Percentiles rank a stretch among this genome's conserved stretches.
phyloP scores from a whole-genome alignment of 192 early-diverging fungal species.

The Rhizoclosmatium sp. region DNA sequence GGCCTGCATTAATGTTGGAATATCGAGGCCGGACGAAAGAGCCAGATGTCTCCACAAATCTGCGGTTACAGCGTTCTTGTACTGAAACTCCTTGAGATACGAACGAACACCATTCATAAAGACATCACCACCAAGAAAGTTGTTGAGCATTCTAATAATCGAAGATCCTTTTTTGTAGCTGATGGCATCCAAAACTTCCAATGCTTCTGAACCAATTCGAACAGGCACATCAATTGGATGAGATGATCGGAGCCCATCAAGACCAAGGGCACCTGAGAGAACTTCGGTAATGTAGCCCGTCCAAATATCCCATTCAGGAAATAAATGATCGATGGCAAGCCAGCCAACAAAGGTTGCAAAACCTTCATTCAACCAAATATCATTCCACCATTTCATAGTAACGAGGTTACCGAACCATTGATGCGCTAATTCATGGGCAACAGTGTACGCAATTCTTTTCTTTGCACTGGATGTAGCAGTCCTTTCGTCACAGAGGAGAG shows the following conservation, averaged over 20 bases:
- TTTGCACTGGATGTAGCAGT: conserved; percentile 76
- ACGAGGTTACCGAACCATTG: conserved; percentile 91
- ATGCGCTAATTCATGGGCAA: conserved; percentile 88
- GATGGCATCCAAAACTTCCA: conserved; percentile 96
- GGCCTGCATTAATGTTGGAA: conserved; percentile 79
- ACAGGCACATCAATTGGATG: conserved; percentile 94
- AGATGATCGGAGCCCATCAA: conserved; percentile 85
- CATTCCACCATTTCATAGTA: conserved; percentile 96
- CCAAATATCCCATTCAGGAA: conserved; percentile 95
- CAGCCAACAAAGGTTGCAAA: conserved; percentile 97
- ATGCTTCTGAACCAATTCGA: conserved; percentile 81
- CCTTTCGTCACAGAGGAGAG: conserved; percentile 84
- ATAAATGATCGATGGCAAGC: conserved; percentile 85
- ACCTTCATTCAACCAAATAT: conserved; percentile 92
- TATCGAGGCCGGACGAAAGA: conserved; percentile 81
- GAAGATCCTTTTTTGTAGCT: conserved; percentile 86
- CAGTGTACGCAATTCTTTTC: conserved; percentile 84
- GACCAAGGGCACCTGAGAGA: conserved; percentile 73
- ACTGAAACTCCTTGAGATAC: conserved; percentile 84
- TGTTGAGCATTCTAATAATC: conserved; percentile 92
- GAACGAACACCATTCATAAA: conserved; percentile 51
- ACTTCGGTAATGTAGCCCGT: conserved; percentile 83
- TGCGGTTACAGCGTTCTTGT: conserved; percentile 82
- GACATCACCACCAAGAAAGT: conserved; percentile 46
- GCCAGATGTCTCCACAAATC: conserved; percentile 88